These are phyloP conservation scores for Penicillium sp. DNA, from an alignment of 2,329 filamentous ascomycete genomes.

Conservation along the genomic window DNA sequence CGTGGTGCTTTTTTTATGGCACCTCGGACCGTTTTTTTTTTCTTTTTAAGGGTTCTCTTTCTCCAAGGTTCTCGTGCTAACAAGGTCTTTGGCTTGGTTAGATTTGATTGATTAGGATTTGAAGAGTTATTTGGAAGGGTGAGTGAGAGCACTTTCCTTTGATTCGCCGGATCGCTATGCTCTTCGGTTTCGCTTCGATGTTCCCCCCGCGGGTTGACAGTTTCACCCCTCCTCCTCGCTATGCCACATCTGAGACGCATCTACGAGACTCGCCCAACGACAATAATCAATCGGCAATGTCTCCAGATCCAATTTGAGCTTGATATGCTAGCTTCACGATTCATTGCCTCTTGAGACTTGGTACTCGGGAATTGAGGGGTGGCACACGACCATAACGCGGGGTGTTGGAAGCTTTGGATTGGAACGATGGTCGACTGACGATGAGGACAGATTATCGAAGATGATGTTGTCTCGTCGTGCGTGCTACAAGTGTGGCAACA, in stretches of 20 bases:
- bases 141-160: constrained; percentile 22
- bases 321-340: neutral
- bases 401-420: constrained; percentile 5
- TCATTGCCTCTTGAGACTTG: neutral
- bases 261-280: neutral
- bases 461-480: constrained; percentile 85
- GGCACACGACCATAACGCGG: neutral
- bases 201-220: constrained; percentile 10
- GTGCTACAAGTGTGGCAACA: constrained; percentile 77
- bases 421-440: constrained; percentile 15
- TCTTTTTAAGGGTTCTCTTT: neutral
- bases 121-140: constrained; percentile 31
- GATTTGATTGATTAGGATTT: constrained; percentile 24
- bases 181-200: neutral
- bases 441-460: constrained; percentile 32
- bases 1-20: constrained; percentile 15
- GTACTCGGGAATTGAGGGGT: neutral
- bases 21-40: neutral
- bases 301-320: neutral
- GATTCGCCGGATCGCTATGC: neutral
- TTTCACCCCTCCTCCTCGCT: constrained; percentile 7
- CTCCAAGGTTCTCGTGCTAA: constrained; percentile 35
- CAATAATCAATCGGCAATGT: neutral
- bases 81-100: constrained; percentile 11
- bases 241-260: constrained; percentile 2